Percentiles rank a stretch among this genome's conserved stretches.
Conservation (phyloP, 306 rosid genomes). For the Astragalus glycyphyllos region DNA sequence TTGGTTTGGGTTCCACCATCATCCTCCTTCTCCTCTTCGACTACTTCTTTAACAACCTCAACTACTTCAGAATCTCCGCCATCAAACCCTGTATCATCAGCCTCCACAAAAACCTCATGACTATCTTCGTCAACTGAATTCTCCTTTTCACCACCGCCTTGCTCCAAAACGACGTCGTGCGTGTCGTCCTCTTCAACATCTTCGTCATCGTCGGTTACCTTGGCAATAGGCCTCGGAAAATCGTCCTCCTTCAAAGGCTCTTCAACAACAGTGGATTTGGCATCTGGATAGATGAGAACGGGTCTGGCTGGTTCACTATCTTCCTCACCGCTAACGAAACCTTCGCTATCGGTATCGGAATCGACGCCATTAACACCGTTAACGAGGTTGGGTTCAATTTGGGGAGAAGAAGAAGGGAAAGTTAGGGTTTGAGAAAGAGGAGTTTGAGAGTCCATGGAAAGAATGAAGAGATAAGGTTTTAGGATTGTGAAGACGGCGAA, state of each 20-base stretch:
- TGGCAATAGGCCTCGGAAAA: conserved; percentile 37
- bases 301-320: conserved; percentile 49
- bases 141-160: conserved; percentile 13
- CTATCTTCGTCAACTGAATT: conserved; percentile 21
- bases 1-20: conserved; percentile 34
- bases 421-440: conserved; percentile 48
- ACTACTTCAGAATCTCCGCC: conserved; percentile 36
- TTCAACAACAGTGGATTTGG: conserved; percentile 13
- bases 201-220: conserved; percentile 53
- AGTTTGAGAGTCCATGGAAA: conserved; percentile 52
- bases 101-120: conserved; percentile 45
- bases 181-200: conserved; percentile 38
- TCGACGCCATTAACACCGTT: conserved; percentile 35
- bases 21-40: conserved; percentile 6
- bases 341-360: conserved; percentile 61
- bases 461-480: conserved; percentile 41
- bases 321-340: conserved; percentile 68
- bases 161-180: conserved; percentile 26
- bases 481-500: conserved; percentile 16
- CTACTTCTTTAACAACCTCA: conserved; percentile 35
- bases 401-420: conserved; percentile 43
- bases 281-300: conserved; percentile 43
- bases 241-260: conserved; percentile 22
- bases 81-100: conserved; percentile 37
- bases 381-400: conserved; percentile 23